Evolutionary conservation across 805 yeast species (phyloP).

Genomic region (Saitoella complicata): DNA sequence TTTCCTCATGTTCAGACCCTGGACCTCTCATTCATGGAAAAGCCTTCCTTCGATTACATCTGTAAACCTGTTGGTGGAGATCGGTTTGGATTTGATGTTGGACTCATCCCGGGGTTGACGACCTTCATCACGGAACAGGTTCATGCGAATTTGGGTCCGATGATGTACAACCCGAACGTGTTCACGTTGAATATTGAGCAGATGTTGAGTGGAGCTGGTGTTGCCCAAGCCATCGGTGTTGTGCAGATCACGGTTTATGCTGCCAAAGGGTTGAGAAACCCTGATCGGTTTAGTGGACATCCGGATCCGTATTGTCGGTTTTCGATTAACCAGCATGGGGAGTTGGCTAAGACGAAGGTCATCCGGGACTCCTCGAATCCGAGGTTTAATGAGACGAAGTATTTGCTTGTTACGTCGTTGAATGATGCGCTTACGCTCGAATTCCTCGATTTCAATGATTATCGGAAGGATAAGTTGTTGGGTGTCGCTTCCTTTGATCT

Average conservation of each 20-base stretch:
- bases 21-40: slow-evolving; percentile 66
- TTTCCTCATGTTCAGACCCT: slow-evolving; percentile 91
- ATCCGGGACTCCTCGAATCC: slow-evolving; percentile 57
- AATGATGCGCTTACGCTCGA: slow-evolving; percentile 69
- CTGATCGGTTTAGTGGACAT: slow-evolving; percentile 55
- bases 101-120: slow-evolving; percentile 73
- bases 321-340: slow-evolving; percentile 26
- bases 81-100: slow-evolving; percentile 72
- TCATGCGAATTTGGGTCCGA: slow-evolving; percentile 73
- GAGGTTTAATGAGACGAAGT: slow-evolving; percentile 66
- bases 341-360: slow-evolving; percentile 52
- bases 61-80: slow-evolving; percentile 69
- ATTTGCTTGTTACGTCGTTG: slow-evolving; percentile 52
- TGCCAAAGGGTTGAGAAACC: slow-evolving; percentile 55
- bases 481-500: slow-evolving; percentile 66
- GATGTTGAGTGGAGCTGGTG: slow-evolving; percentile 64
- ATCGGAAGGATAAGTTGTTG: slow-evolving; percentile 54
- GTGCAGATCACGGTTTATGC: slow-evolving; percentile 49
- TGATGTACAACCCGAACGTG: slow-evolving; percentile 76
- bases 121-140: slow-evolving; percentile 74
- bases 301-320: slow-evolving; percentile 79
- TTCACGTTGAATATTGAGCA: slow-evolving; percentile 88
- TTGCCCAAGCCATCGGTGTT: slow-evolving; percentile 75
- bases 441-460: slow-evolving; percentile 58
- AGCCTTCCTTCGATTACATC: slow-evolving; percentile 78